Conservation (phyloP, 108 stramenopile species). For the Cyclostephanos invisitatus region DNA sequence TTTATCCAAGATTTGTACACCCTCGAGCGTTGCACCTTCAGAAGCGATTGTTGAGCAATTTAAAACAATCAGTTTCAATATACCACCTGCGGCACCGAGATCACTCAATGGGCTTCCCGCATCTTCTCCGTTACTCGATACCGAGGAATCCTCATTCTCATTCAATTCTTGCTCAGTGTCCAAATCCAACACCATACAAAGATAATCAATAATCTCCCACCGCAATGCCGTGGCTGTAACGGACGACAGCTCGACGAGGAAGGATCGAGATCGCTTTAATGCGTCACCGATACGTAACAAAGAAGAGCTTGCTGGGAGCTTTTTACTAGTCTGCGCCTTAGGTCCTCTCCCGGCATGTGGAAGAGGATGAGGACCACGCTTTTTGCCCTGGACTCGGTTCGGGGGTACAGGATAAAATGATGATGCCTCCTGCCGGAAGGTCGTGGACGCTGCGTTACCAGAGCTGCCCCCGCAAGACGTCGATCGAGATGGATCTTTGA, state of each 20-base stretch:
- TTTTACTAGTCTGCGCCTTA: constrained; percentile 13
- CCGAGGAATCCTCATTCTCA: constrained; percentile 70
- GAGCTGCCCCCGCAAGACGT: background rate
- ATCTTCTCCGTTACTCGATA: constrained; percentile 49
- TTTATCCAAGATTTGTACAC: constrained; percentile 24
- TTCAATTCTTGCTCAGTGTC: constrained; percentile 82
- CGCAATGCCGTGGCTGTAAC: constrained; percentile 72
- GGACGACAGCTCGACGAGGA: constrained; percentile 73
- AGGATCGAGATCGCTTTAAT: constrained; percentile 76
- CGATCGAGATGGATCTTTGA: background rate
- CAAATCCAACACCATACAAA: constrained; percentile 81
- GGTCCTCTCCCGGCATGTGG: constrained; percentile 11
- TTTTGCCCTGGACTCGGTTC: constrained; percentile 37
- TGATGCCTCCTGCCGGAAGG: constrained; percentile 4
- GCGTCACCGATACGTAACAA: constrained; percentile 75
- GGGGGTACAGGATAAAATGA: constrained; percentile 38
- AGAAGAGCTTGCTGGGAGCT: constrained; percentile 48
- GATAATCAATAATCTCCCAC: constrained; percentile 76
- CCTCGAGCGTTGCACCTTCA: constrained; percentile 40
- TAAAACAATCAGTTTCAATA: constrained; percentile 80
- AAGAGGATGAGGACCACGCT: constrained; percentile 1
- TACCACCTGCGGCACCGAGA: constrained; percentile 82
- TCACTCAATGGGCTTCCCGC: constrained; percentile 68
- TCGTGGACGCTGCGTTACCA: background rate
- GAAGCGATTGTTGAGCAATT: constrained; percentile 76